Evolutionary conservation across 2,329 filamentous ascomycete species (phyloP), one percentile per base, ranked within the genome.

Genomic region (Cladobotryum protrusum): DNA sequence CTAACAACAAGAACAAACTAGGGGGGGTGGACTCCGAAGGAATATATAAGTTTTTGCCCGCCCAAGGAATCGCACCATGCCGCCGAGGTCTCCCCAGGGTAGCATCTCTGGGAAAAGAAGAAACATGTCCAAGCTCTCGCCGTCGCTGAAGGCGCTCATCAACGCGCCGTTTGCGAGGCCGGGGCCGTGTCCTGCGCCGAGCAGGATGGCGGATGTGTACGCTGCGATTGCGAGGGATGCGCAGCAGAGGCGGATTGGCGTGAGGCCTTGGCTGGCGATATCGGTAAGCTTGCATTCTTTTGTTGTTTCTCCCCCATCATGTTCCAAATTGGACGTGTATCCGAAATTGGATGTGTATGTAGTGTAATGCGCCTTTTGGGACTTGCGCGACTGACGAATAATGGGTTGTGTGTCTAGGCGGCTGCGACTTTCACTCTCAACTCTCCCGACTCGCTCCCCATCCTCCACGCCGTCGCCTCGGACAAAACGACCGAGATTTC

Each of bases 341-440:
- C n/a, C n/a, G n/a, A n/a, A n/a, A n/a, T n/a, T n/a, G n/a, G n/a
- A n/a, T n/a, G n/a, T n/a, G n/a, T n/a, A n/a, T n/a, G n/a, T n/a
- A n/a, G n/a, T n/a, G n/a, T n/a, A n/a, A n/a, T n/a, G n/a, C n/a
- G n/a, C n/a, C n/a, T n/a, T n/a, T n/a, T n/a, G n/a, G n/a, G n/a
- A n/a, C n/a, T n/a, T n/a, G n/a, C n/a, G n/a, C n/a, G n/a, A n/a
- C n/a, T n/a, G n/a, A n/a, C n/a, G n/a, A n/a, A n/a, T 29, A 8
- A 29, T 29, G 24, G 24, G 24, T 8, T 29, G n/a, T n/a, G n/a
- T 29, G 24, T 2, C 4, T 13, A 89, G 83, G 86, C 88, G 1
- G 89, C 88, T 32, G 84, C 88, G 15, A 89, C 87, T 2, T 87
- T 92, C 71, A 93, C 89, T 1, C 82, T 93, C 73, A 93, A 95